Evolutionary conservation across 805 yeast species (phyloP).

Genomic region (Yarrowia keelungensis): DNA sequence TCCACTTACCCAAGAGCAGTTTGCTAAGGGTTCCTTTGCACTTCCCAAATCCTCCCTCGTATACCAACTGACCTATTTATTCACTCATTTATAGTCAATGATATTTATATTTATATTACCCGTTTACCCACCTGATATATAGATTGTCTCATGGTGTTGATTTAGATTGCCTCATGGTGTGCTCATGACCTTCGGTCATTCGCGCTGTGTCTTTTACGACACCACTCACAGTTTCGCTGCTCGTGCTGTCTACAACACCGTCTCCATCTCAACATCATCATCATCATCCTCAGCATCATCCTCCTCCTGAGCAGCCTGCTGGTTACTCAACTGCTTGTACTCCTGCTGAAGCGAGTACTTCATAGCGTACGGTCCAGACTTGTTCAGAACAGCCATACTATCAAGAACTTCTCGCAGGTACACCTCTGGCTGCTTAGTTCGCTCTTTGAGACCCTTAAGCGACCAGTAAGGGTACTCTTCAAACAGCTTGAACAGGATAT

Average conservation of each 20-base stretch:
- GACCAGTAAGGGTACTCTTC: conserved; percentile 98
- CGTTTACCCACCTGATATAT: too few species aligned
- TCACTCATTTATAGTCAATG: conserved; percentile 28
- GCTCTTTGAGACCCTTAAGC: conserved; percentile 88
- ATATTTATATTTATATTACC: conserved; percentile 1
- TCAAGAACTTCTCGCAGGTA: conserved; percentile 91
- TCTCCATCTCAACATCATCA: conserved; percentile 40
- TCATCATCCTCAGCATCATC: conserved; percentile 35
- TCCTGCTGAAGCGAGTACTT: conserved; percentile 91
- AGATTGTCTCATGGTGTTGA: too few species aligned
- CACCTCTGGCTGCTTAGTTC: conserved; percentile 91
- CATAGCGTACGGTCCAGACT: conserved; percentile 94
- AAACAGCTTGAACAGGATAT: conserved; percentile 83
- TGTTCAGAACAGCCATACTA: conserved; percentile 83
- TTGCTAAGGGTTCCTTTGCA: too few species aligned
- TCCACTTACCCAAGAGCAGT: too few species aligned
- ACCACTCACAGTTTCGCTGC: too few species aligned
- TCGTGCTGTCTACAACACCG: conserved; percentile 1
- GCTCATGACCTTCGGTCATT: too few species aligned
- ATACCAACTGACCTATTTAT: conserved; percentile 13
- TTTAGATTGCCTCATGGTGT: too few species aligned
- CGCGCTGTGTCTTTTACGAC: too few species aligned
- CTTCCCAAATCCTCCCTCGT: too few species aligned
- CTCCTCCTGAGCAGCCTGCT: conserved; percentile 42
- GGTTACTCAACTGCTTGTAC: conserved; percentile 61